phyloP scores from a whole-genome alignment of 768 basidiomycete species.

The Lentinula sp. region DNA sequence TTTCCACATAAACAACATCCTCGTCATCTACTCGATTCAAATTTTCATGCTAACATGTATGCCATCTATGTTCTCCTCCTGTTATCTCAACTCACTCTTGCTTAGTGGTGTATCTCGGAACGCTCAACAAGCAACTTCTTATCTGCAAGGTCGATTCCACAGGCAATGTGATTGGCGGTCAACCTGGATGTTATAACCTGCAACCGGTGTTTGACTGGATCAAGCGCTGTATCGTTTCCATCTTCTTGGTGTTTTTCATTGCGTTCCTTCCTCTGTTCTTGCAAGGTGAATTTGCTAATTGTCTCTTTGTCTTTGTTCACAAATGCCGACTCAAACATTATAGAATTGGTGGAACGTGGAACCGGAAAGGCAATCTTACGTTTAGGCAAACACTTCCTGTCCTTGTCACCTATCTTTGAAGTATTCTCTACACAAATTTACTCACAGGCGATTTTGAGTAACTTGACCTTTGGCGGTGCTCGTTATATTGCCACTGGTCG shows the following conservation, averaged over 20 bases:
- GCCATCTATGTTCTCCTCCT: conserved; percentile 23
- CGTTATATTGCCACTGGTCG: conserved; percentile 99
- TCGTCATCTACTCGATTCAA: conserved; percentile 97
- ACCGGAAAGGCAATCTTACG: conserved; percentile 93
- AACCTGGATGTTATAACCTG: conserved; percentile 93
- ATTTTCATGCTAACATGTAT: conserved; percentile 92
- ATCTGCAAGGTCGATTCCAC: conserved; percentile 85
- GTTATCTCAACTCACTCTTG: conserved; percentile 8
- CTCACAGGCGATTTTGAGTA: conserved; percentile 93
- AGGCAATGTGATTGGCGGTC: conserved; percentile 75
- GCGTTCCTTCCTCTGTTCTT: conserved; percentile 95
- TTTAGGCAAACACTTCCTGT: conserved; percentile 94
- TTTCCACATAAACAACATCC: conserved; percentile 99
- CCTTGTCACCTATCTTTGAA: conserved; percentile 95
- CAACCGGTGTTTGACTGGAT: conserved; percentile 98
- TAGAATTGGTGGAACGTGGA: conserved; percentile 94
- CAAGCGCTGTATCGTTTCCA: conserved; percentile 91
- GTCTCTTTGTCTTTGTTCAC: neutral
- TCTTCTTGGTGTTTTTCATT: conserved; percentile 98
- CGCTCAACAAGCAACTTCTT: conserved; percentile 86
- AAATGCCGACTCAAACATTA: neutral
- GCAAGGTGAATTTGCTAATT: conserved; percentile 56
- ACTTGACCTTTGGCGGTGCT: conserved; percentile 96
- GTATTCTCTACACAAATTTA: conserved; percentile 99
- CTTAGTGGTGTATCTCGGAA: conserved; percentile 88